Evolutionary conservation across 2,329 filamentous ascomycete species (phyloP).

Genomic region (Aureobasidium namibiae): DNA sequence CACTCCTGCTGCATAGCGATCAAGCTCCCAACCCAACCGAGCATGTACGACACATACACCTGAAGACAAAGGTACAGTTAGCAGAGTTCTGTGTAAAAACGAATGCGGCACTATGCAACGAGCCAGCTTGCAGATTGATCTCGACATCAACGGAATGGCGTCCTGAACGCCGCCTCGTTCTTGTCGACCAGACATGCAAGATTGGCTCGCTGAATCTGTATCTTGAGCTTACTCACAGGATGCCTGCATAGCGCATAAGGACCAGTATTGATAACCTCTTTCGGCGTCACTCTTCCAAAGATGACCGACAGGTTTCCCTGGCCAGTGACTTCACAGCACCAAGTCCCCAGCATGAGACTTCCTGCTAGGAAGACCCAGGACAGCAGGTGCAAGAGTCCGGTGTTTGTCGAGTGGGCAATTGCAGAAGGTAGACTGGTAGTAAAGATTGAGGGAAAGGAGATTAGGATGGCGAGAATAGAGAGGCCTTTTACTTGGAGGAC

Average conservation of each 20-base stretch:
- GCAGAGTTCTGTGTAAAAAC: too few relatives aligned
- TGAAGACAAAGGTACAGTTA: too few relatives aligned
- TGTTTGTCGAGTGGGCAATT: not conserved
- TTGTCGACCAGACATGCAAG: too few relatives aligned
- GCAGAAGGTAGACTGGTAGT: not conserved
- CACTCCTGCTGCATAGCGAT: not conserved
- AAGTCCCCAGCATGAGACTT: not conserved
- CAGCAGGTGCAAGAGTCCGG: not conserved
- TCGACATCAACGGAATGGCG: too few relatives aligned
- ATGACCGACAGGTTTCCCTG: conserved; percentile 1
- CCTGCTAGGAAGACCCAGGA: not conserved
- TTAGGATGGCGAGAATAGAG: not conserved
- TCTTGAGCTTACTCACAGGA: too few relatives aligned
- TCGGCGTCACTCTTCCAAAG: conserved; percentile 7
- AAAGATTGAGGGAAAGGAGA: conserved; percentile 7
- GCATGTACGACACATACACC: not conserved
- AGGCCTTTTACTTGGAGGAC: conserved; percentile 1
- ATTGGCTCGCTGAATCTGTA: too few relatives aligned
- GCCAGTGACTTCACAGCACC: not conserved
- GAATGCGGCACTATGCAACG: too few relatives aligned
- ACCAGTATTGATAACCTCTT: not conserved
- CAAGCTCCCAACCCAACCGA: conserved; percentile 3
- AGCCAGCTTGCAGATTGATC: too few relatives aligned
- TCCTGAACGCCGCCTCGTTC: too few relatives aligned
- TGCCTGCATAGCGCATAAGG: conserved; percentile 10